Evolutionary conservation across 305 asterid species (phyloP), one percentile per base, ranked within the genome.

Genomic region (Fraxinus sp.): DNA sequence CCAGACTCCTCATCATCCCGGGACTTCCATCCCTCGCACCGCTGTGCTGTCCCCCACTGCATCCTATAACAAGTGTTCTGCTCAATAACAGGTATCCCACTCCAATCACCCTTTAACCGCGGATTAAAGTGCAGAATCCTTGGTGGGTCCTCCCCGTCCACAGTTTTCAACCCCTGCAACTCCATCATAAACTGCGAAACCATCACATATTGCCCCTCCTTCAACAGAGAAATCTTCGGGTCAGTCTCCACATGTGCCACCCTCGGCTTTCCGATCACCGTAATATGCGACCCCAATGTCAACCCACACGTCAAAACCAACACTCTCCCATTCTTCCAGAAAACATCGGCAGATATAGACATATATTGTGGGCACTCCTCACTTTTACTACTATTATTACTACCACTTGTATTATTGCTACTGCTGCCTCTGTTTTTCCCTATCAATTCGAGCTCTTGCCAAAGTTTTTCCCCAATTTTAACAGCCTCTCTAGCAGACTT

Each of bases 131-230:
- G 99, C 87, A 96, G 83, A 57, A 94, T 94, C 88, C 98, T 89
- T 0, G 99, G 98, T 0, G 99, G 99, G 81, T 94, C 98, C 85
- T 96, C 99, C 37, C 97, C 98, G 75, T 96, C 99, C 81, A 94
- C 98, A 0, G 92, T 85, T 90, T 93, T 94, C 81, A 94, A 85
- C 68, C 99, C 99, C 88, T 93, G 97, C 78, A 94, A 76, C 81
- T 94, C 98, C 97, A 96, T 92, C 97, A 93, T 93, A 80, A 96
- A 96, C 89, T 96, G 99, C 0, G 99, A 94, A 83, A 96, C 99
- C 99, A 93, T 93, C 83, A 90, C 83, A 79, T 85, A 92, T 80
- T 96, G 99, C 16, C 99, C 98, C 64, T 89, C 91, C 79, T 84
- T 89, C 89, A 92, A 75, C 89, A 94, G 84, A 0, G 99, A 91